phyloP scores from a whole-genome alignment of 139 green algal species.

The Micractinium conductrix region DNA sequence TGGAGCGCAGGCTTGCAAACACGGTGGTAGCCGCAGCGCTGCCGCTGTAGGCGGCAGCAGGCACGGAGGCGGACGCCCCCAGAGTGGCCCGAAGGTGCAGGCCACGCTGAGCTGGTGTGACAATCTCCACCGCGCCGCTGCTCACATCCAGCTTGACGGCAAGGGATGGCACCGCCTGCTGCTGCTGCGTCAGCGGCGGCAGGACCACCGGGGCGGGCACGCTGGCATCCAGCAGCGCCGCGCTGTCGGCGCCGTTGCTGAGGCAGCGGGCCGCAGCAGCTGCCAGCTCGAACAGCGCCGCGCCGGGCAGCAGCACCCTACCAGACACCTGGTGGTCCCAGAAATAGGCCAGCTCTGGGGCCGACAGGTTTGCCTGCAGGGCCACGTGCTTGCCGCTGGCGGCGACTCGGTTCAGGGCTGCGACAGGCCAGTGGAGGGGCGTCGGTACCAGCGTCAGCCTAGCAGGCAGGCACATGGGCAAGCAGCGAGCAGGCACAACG shows the following conservation, averaged over 20 bases:
- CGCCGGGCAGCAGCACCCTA: slow-evolving; percentile 64
- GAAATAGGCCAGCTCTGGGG: slow-evolving; percentile 57
- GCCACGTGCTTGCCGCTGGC: background rate
- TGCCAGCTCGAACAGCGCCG: slow-evolving; percentile 73
- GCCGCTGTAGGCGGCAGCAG: slow-evolving; percentile 45
- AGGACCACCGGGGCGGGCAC: slow-evolving; percentile 42
- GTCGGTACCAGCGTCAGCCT: background rate
- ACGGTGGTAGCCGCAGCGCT: slow-evolving; percentile 77
- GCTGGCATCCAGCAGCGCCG: background rate
- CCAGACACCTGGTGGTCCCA: slow-evolving; percentile 74
- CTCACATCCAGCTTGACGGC: slow-evolving; percentile 13
- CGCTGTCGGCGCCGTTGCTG: background rate
- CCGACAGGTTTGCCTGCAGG: slow-evolving; percentile 24
- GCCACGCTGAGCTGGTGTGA: background rate
- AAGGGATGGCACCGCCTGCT: background rate
- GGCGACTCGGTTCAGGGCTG: background rate
- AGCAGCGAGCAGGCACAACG: too few relatives aligned
- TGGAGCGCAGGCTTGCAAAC: slow-evolving; percentile 32
- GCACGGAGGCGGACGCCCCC: background rate
- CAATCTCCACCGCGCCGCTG: slow-evolving; percentile 15
- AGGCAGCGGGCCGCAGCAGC: slow-evolving; percentile 42
- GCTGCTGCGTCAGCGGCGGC: background rate
- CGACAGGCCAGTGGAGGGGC: background rate
- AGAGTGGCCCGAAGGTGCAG: slow-evolving; percentile 1
- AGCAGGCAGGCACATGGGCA: background rate